These are phyloP conservation scores for Calocybe gambosa DNA, from an alignment of 1,284 basidiomycete genomes.

Conservation along the genomic window DNA sequence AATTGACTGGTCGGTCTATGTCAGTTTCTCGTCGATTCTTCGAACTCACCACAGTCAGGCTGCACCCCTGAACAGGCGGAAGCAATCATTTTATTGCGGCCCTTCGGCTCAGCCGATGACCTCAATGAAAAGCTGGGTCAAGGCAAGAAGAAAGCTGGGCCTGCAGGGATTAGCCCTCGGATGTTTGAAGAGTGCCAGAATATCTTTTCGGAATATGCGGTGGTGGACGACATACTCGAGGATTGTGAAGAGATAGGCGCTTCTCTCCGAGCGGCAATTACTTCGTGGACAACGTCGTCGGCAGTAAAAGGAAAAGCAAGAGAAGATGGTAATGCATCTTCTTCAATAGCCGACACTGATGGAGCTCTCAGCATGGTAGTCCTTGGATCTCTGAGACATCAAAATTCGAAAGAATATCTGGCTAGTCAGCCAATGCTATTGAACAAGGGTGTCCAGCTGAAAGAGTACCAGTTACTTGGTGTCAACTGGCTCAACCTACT, in stretches of 20 bases:
- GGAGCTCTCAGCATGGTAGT: slow-evolving; percentile 57
- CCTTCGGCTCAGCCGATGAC: slow-evolving; percentile 77
- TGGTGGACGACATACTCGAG: slow-evolving; percentile 86
- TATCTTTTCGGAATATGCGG: slow-evolving; percentile 86
- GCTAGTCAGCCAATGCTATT: slow-evolving; percentile 72
- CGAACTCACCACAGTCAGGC: slow-evolving; percentile 40
- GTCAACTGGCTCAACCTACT: slow-evolving; percentile 95
- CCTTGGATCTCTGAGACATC: slow-evolving; percentile 36
- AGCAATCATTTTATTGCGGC: slow-evolving; percentile 75
- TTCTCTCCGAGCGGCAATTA: slow-evolving; percentile 61
- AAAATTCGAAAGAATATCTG: slow-evolving; percentile 59
- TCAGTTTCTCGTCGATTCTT: neutral
- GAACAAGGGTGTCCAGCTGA: slow-evolving; percentile 69
- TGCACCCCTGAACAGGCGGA: slow-evolving; percentile 81
- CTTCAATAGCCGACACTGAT: slow-evolving; percentile 42
- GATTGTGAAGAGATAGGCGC: slow-evolving; percentile 85
- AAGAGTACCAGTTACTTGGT: slow-evolving; percentile 97
- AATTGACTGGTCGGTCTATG: slow-evolving; percentile 72
- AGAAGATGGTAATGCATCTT: slow-evolving; percentile 19
- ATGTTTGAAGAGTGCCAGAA: slow-evolving; percentile 88
- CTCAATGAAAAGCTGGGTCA: slow-evolving; percentile 76
- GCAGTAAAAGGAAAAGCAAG: slow-evolving; percentile 37
- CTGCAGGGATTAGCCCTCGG: slow-evolving; percentile 79
- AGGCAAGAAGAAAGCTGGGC: slow-evolving; percentile 75
- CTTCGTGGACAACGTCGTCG: slow-evolving; percentile 62